Evolutionary conservation across 2,329 filamentous ascomycete species (phyloP).

Genomic region (Pseudogymnoascus sp.): DNA sequence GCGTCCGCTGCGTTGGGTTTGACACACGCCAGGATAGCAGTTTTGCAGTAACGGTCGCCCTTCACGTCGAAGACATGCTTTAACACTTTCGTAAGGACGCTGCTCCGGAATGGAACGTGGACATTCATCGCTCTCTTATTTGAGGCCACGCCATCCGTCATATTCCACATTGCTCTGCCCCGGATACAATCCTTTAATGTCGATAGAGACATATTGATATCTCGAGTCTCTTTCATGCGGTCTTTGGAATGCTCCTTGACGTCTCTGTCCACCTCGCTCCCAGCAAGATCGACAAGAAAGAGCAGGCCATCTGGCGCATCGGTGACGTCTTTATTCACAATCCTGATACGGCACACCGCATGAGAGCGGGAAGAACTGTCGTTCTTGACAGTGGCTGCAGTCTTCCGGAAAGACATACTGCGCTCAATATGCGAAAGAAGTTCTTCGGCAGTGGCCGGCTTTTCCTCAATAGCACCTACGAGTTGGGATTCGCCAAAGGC

Average conservation of each 20-base stretch:
- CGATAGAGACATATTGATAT: constrained; percentile 96
- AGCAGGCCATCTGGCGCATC: constrained; percentile 37
- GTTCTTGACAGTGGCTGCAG: constrained; percentile 41
- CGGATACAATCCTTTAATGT: constrained; percentile 54
- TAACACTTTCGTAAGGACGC: constrained; percentile 70
- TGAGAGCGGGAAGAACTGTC: constrained; percentile 44
- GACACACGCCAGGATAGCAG: constrained; percentile 96
- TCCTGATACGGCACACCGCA: constrained; percentile 42
- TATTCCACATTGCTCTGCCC: constrained; percentile 64
- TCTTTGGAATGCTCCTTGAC: constrained; percentile 85
- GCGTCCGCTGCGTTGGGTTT: constrained; percentile 90
- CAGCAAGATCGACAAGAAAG: constrained; percentile 44
- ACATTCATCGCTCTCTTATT: constrained; percentile 47
- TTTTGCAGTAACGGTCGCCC: constrained; percentile 72
- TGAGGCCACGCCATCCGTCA: constrained; percentile 76
- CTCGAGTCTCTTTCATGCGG: constrained; percentile 82
- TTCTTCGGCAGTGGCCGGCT: constrained; percentile 37
- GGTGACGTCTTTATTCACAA: constrained; percentile 30
- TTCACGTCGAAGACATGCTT: constrained; percentile 80
- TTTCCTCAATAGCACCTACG: constrained; percentile 38
- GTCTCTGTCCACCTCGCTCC: constrained; percentile 63
- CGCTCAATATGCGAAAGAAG: constrained; percentile 81
- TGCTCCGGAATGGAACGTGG: constrained; percentile 85
- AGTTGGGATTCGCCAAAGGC: constrained; percentile 40
- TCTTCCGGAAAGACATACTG: constrained; percentile 45